Evolutionary conservation across 139 green algal species (phyloP), one percentile per base, ranked within the genome.

Genomic region (Micromonas commoda): DNA sequence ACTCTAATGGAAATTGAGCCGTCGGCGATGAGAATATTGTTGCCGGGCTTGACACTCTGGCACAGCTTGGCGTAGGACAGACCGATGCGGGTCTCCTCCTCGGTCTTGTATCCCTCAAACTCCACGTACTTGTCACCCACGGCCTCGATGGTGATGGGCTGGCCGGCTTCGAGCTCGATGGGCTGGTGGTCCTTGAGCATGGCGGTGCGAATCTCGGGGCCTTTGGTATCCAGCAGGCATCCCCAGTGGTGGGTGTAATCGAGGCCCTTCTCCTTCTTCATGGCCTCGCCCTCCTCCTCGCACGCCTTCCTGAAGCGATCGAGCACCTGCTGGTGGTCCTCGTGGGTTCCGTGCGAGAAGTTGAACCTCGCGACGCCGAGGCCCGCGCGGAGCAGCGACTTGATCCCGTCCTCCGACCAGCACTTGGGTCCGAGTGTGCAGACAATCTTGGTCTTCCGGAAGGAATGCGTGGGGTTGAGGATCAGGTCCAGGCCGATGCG

Each of bases 211-310:
- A 92, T 82, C 77, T 89, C 84, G 45, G 85, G 85, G 35, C 88
- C 88, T 77, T 90, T 86, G 21, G 88, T 85, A 75, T 90, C 86
- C 76, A 92, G 79, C 71, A 92, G 76, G 82, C 70, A 86, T 69
- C 2, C 51, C 64, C 82, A 86, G 77, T 32, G 77, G 20, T 23
- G 28, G 28, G 63, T 34, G 5, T 23, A 57, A 16, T 57, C 45
- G 45, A 57, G 9, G 16, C 16, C 9, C 9, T 23, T 9, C 45
- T 20, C 16, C 61, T 69, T 6, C 16, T 31, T 69, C n/a, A 33
- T 80, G 6, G 63, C 63, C 69, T 77, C 75, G 16, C 81, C 74
- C 39, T 68, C 60, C 19, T 34, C 51, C 39, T 26, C 65, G 51
- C 24, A 70, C 24, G 60, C 80, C 76, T 79, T 76, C 33, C 57